Percentiles rank a stretch among this genome's conserved stretches.
phyloP scores from a whole-genome alignment of 345 rosid genomes.

The Hevea brasiliensis region DNA sequence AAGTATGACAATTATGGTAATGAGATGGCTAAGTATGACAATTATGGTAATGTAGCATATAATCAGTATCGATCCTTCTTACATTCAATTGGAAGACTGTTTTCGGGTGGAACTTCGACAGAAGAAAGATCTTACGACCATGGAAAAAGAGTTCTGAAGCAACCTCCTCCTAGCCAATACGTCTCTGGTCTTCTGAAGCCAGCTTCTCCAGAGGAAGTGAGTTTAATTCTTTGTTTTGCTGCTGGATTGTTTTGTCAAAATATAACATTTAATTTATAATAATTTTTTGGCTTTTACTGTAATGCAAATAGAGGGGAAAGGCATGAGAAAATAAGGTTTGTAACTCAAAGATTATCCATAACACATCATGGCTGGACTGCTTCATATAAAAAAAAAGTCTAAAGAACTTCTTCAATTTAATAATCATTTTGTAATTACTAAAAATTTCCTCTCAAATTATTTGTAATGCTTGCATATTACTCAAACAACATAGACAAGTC shows the following conservation, averaged over 20 bases:
- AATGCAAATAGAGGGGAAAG: not conserved
- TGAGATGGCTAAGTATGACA: constrained; percentile 23
- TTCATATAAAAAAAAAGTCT: too few relatives aligned
- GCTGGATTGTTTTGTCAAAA: not conserved
- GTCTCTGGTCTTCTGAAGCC: constrained; percentile 58
- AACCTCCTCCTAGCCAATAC: constrained; percentile 74
- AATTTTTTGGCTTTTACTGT: not conserved
- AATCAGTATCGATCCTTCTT: constrained; percentile 14
- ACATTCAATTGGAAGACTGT: constrained; percentile 21
- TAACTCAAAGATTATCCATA: not conserved
- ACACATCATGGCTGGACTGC: not conserved
- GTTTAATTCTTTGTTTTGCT: constrained; percentile 13
- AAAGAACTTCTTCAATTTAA: too few relatives aligned
- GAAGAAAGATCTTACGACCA: constrained; percentile 26
- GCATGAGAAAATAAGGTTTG: not conserved
- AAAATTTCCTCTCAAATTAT: too few relatives aligned
- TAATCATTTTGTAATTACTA: too few relatives aligned
- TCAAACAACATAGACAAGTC: not conserved
- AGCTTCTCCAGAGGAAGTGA: constrained; percentile 66
- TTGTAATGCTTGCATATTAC: not conserved
- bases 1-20: constrained; percentile 21
- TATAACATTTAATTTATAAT: not conserved
- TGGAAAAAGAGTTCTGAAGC: constrained; percentile 26
- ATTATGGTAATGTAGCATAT: constrained; percentile 6
- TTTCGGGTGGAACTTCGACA: constrained; percentile 25